phyloP scores from a whole-genome alignment of 1,139 yeast genomes.

The Taphrina deformans region DNA sequence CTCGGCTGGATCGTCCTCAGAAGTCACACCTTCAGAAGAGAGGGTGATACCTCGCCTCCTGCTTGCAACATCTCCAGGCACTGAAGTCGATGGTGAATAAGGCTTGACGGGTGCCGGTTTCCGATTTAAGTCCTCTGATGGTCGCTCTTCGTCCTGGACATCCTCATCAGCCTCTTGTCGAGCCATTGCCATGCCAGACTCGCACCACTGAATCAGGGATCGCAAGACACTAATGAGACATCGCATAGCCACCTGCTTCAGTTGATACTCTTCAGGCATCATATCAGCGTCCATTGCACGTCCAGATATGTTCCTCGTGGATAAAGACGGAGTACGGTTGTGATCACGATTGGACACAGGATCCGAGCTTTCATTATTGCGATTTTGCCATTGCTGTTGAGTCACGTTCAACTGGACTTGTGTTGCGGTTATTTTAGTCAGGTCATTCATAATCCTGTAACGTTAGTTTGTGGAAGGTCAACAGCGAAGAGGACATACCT shows the following conservation, averaged over 20 bases:
- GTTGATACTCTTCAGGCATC: conserved; percentile 73
- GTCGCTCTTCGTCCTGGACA: conserved; percentile 36
- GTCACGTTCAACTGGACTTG: conserved; percentile 63
- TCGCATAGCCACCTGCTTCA: conserved; percentile 77
- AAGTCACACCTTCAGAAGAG: background rate
- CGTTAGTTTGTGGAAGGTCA: conserved; percentile 47
- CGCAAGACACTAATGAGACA: conserved; percentile 80
- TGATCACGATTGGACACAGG: conserved; percentile 24
- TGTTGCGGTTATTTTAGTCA: conserved; percentile 51
- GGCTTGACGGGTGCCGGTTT: background rate
- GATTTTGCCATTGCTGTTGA: conserved; percentile 58
- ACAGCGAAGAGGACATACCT: conserved; percentile 49
- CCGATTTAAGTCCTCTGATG: conserved; percentile 27
- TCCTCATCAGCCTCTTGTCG: conserved; percentile 31
- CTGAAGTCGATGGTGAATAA: conserved; percentile 4
- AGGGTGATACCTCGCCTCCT: conserved; percentile 2
- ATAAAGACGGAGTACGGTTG: conserved; percentile 39
- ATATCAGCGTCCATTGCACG: conserved; percentile 34
- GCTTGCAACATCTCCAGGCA: background rate
- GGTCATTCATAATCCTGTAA: conserved; percentile 30
- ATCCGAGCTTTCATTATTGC: background rate
- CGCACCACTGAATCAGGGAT: conserved; percentile 86
- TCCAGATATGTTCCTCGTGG: conserved; percentile 36
- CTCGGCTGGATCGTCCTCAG: conserved; percentile 70
- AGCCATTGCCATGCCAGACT: conserved; percentile 57